Evolutionary conservation across 345 rosid species (phyloP).

Genomic region (Arabidopsis arenosa): DNA sequence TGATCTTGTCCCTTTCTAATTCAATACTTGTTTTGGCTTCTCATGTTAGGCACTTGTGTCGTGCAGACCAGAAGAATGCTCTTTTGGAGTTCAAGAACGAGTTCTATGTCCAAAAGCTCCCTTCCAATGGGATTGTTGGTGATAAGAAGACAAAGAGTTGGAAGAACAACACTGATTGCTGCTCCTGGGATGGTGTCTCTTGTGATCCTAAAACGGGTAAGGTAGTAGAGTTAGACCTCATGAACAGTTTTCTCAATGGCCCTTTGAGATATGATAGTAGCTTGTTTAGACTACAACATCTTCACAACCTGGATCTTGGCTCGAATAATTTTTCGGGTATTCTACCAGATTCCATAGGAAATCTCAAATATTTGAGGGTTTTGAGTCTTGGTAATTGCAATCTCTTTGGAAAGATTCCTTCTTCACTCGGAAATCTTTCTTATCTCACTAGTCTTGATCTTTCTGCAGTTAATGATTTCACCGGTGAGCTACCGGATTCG

Average conservation of each 20-base stretch:
- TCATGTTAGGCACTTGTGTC: not conserved
- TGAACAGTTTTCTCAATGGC: constrained; percentile 6
- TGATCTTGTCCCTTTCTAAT: not conserved
- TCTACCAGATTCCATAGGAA: constrained; percentile 37
- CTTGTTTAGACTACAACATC: constrained; percentile 11
- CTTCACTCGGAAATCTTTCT: constrained; percentile 40
- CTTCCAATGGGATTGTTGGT: not conserved
- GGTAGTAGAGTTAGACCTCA: constrained; percentile 21
- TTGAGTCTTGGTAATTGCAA: not conserved
- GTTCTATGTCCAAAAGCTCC: not conserved
- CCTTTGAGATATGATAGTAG: constrained; percentile 22
- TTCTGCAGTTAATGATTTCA: constrained; percentile 43
- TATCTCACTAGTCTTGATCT: constrained; percentile 35
- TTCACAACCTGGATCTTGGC: not conserved
- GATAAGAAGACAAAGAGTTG: constrained; percentile 14
- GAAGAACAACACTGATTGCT: constrained; percentile 27
- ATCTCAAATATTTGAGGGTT: constrained; percentile 4
- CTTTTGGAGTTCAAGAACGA: constrained; percentile 32
- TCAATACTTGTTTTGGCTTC: constrained; percentile 10
- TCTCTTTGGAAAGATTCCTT: constrained; percentile 41
- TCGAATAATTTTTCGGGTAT: constrained; percentile 24
- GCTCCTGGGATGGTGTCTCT: constrained; percentile 37
- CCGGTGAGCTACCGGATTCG: constrained; percentile 35
- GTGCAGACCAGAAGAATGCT: constrained; percentile 34
- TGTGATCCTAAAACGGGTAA: constrained; percentile 32